Conservation (phyloP, 75 land plant species). For the Selaginella tamariscina region DNA sequence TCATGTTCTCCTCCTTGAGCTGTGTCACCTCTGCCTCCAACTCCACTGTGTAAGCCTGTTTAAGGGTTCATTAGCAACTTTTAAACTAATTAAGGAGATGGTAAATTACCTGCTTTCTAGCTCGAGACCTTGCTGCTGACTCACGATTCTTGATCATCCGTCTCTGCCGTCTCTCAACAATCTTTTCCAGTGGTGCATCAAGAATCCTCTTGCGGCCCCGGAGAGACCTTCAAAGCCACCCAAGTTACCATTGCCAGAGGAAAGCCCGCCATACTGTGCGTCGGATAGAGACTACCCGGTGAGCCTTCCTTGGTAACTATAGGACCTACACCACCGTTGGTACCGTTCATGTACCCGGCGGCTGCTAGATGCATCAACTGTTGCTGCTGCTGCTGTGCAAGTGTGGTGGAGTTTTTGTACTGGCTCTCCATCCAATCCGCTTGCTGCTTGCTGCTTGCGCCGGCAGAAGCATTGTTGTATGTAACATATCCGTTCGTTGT, state of each 20-base stretch:
- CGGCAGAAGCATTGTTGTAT: background rate
- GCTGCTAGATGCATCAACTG: background rate
- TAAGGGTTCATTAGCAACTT: background rate
- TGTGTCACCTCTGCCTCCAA: conserved; percentile 70
- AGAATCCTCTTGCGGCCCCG: background rate
- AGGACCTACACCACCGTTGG: background rate
- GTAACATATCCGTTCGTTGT: background rate
- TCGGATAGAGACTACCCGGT: background rate
- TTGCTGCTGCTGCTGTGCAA: background rate
- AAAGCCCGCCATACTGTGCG: background rate
- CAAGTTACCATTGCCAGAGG: no score
- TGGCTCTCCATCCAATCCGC: background rate
- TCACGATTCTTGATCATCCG: conserved; percentile 97
- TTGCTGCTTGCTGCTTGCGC: background rate
- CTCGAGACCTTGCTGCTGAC: conserved; percentile 92
- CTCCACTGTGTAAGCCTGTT: conserved; percentile 77
- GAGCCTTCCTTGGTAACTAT: background rate
- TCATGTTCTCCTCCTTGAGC: conserved; percentile 58
- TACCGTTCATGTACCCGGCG: background rate
- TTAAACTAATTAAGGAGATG: background rate
- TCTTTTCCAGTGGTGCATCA: conserved; percentile 59
- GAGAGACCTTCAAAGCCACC: background rate
- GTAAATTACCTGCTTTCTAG: conserved; percentile 64
- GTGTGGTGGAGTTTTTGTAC: background rate
- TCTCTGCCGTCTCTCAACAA: conserved; percentile 77